Evolutionary conservation across 352 stramenopile species (phyloP).

Genomic region (Pythium diclinum): DNA sequence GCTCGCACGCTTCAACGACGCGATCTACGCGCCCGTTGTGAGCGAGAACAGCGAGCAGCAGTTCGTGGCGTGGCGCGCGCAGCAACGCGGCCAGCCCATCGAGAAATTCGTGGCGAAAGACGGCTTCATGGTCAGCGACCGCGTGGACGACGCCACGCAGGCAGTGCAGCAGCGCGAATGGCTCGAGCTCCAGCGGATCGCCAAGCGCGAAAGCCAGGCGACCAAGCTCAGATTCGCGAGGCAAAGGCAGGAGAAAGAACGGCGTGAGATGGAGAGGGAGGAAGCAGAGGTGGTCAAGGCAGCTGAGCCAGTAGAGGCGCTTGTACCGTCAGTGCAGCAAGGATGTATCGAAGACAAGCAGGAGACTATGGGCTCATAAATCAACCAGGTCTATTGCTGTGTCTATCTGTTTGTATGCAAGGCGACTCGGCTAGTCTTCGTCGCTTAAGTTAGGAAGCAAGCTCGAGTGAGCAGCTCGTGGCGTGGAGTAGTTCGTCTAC

Average conservation of each 20-base stretch:
- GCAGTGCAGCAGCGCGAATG: slow-evolving; percentile 32
- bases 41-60: slow-evolving; percentile 39
- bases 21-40: slow-evolving; percentile 61
- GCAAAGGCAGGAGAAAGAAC: slow-evolving; percentile 20
- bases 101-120: slow-evolving; percentile 42
- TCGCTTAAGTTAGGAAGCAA: slow-evolving; percentile 1
- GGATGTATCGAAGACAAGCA: not conserved
- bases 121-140: slow-evolving; percentile 57
- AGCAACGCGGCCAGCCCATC: slow-evolving; percentile 50
- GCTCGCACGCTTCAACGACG: slow-evolving; percentile 47
- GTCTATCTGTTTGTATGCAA: not conserved
- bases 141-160: slow-evolving; percentile 27
- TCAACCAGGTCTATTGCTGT: not conserved
- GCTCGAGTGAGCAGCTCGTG: too few species aligned
- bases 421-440: not conserved
- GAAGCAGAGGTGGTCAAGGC: not conserved
- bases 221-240: slow-evolving; percentile 35
- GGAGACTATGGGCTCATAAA: not conserved
- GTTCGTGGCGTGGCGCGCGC: slow-evolving; percentile 41
- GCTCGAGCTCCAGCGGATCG: slow-evolving; percentile 39
- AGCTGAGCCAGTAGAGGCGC: not conserved
- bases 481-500: slow-evolving; percentile 23
- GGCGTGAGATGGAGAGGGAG: slow-evolving; percentile 20
- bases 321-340: not conserved
- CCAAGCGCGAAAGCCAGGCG: slow-evolving; percentile 38